Evolutionary conservation across 1,139 yeast genomes (phyloP).

Genomic region (Zhuliangozyma blackwelliae): DNA sequence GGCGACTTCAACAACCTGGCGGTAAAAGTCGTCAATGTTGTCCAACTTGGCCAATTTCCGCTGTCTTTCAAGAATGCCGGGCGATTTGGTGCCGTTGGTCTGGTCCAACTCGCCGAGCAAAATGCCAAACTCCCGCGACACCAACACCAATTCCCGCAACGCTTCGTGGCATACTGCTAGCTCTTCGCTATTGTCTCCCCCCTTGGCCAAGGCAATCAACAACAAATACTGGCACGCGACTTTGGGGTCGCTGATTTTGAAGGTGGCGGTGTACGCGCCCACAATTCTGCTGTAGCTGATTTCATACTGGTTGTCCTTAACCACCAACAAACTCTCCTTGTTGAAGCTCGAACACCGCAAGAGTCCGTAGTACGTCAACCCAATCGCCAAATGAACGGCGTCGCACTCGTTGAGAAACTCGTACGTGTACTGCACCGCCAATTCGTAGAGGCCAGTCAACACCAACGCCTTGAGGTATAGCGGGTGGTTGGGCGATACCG

Average conservation of each 20-base stretch:
- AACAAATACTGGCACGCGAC: constrained; percentile 87
- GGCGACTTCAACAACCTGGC: constrained; percentile 73
- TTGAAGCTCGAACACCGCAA: constrained; percentile 44
- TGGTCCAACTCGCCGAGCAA: constrained; percentile 73
- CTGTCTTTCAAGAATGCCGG: constrained; percentile 83
- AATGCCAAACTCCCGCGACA: constrained; percentile 79
- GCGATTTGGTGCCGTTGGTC: constrained; percentile 68
- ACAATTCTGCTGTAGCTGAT: constrained; percentile 57
- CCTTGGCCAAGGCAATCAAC: constrained; percentile 54
- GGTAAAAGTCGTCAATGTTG: constrained; percentile 45
- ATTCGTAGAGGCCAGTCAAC: constrained; percentile 76
- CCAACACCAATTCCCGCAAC: constrained; percentile 75
- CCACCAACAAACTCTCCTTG: constrained; percentile 30
- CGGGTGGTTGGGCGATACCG: constrained; percentile 56
- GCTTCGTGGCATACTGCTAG: constrained; percentile 70
- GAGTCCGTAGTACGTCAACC: constrained; percentile 71
- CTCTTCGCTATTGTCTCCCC: constrained; percentile 32
- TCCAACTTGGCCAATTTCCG: constrained; percentile 61
- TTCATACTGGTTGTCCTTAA: constrained; percentile 35
- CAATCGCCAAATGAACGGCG: constrained; percentile 87
- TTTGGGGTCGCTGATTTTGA: constrained; percentile 81
- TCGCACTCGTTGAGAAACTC: constrained; percentile 72
- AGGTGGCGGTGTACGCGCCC: constrained; percentile 73
- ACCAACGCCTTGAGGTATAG: constrained; percentile 73
- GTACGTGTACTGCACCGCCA: constrained; percentile 66